Conservation (phyloP, 768 basidiomycete genomes). For the Pleurotus ostreatus region DNA sequence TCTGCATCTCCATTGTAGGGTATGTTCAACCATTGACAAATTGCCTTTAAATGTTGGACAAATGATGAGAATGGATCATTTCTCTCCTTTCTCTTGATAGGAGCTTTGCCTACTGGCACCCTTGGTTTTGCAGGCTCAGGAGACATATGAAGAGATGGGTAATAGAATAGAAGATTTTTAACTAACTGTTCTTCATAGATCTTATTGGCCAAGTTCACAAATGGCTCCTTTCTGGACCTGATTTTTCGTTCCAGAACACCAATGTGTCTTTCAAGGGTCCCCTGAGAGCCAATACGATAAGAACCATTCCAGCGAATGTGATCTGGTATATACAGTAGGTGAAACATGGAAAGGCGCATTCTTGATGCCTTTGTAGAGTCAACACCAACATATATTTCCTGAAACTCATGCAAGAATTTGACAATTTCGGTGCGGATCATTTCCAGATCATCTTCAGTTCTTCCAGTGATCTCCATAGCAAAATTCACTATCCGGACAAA, state of each 20-base stretch:
- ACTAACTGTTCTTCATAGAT: constrained; percentile 20
- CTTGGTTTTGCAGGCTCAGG: background rate
- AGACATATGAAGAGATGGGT: constrained; percentile 11
- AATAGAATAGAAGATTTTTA: constrained; percentile 17
- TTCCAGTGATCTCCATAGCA: constrained; percentile 22
- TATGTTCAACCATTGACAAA: constrained; percentile 9
- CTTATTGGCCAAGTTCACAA: constrained; percentile 24
- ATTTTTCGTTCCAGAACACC: constrained; percentile 25
- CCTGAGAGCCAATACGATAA: constrained; percentile 26
- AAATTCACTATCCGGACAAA: constrained; percentile 23
- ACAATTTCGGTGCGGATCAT: constrained; percentile 17
- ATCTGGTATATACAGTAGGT: constrained; percentile 26
- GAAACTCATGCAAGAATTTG: constrained; percentile 20
- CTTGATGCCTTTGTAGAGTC: constrained; percentile 22
- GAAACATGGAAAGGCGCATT: constrained; percentile 25
- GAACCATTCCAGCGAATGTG: constrained; percentile 33
- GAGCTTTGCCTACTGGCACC: background rate
- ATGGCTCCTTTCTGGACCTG: constrained; percentile 24
- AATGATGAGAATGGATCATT: background rate
- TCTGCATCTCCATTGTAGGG: constrained; percentile 8
- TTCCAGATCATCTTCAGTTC: constrained; percentile 15
- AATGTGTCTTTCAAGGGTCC: constrained; percentile 22
- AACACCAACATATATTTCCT: constrained; percentile 22
- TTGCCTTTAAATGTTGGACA: constrained; percentile 8
- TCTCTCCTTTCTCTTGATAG: background rate